Conservation (phyloP, 2,329 filamentous ascomycete species). For the Clarireedia sp. region DNA sequence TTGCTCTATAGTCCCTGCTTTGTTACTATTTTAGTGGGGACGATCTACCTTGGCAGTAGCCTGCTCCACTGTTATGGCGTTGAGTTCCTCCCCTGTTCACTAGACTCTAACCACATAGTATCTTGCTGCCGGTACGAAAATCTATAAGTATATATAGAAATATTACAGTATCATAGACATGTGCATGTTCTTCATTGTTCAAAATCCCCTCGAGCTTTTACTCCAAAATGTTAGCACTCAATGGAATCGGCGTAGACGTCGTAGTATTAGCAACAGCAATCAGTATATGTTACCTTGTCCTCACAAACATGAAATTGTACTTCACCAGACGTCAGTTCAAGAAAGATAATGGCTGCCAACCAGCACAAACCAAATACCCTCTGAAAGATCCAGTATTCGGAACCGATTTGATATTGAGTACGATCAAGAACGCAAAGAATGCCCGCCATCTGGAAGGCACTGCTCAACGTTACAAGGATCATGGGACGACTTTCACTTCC, state of each 20-base stretch:
- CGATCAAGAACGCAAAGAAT: conserved; percentile 33
- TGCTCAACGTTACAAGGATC: background rate
- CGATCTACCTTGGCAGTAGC: too few relatives aligned
- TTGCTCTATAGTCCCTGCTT: too few relatives aligned
- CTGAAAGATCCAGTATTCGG: conserved; percentile 47
- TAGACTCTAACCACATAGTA: too few relatives aligned
- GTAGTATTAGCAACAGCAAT: background rate
- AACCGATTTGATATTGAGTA: conserved; percentile 36
- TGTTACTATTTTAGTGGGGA: too few relatives aligned
- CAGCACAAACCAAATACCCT: conserved; percentile 34
- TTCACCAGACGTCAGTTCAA: conserved; percentile 3
- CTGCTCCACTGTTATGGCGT: too few relatives aligned
- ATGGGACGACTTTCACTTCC: conserved; percentile 1
- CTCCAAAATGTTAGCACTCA: background rate
- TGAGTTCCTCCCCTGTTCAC: too few relatives aligned
- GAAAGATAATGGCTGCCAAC: conserved; percentile 36
- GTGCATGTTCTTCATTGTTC: background rate
- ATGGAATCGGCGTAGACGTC: background rate
- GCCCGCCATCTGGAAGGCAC: background rate
- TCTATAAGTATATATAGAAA: background rate
- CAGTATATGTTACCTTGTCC: background rate
- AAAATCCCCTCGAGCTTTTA: background rate
- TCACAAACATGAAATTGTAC: background rate
- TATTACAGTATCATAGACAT: background rate
- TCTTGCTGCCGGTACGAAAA: background rate